Evolutionary conservation across 139 green algal genomes (phyloP).

Genomic region (Chlamydomonas sphaeroides): DNA sequence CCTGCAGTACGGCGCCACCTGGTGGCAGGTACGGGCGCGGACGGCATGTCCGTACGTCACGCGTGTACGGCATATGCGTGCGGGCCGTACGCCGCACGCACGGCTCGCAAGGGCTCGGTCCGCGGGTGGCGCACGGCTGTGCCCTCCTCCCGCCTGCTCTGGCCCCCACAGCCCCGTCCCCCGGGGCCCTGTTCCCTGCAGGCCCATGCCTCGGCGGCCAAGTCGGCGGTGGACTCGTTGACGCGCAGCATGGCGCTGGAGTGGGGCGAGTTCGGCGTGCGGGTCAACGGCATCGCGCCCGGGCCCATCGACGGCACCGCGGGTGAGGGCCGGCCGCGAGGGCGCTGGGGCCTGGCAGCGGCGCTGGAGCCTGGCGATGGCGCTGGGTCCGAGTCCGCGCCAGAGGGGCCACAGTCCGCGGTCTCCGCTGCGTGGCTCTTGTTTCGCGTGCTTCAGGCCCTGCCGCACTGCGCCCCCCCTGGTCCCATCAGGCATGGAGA

Average conservation of each 20-base stretch:
- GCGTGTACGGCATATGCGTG: background rate
- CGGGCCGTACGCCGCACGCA: too few relatives aligned
- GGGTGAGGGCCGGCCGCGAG: slow-evolving; percentile 50
- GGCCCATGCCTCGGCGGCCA: slow-evolving; percentile 86
- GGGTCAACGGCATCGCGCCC: slow-evolving; percentile 90
- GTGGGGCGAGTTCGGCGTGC: slow-evolving; percentile 89
- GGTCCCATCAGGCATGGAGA: slow-evolving; percentile 78
- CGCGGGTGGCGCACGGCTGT: too few relatives aligned
- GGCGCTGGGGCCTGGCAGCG: background rate
- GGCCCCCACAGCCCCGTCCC: too few relatives aligned
- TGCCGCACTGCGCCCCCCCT: too few relatives aligned
- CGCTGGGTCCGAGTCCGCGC: too few relatives aligned
- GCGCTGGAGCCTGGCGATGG: too few relatives aligned
- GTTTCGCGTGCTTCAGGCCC: too few relatives aligned
- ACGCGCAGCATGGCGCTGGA: slow-evolving; percentile 92
- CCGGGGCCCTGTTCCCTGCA: slow-evolving; percentile 36
- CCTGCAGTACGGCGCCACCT: slow-evolving; percentile 95
- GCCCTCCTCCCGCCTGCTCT: too few relatives aligned
- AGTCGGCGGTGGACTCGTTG: slow-evolving; percentile 92
- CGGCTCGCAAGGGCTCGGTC: too few relatives aligned
- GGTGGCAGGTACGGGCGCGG: slow-evolving; percentile 79
- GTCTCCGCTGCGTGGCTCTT: too few relatives aligned
- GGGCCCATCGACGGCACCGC: slow-evolving; percentile 91
- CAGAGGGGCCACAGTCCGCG: too few relatives aligned
- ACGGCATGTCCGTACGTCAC: background rate